Conservation (phyloP, 2,329 filamentous ascomycete genomes). For the Hypomyces perniciosus region DNA sequence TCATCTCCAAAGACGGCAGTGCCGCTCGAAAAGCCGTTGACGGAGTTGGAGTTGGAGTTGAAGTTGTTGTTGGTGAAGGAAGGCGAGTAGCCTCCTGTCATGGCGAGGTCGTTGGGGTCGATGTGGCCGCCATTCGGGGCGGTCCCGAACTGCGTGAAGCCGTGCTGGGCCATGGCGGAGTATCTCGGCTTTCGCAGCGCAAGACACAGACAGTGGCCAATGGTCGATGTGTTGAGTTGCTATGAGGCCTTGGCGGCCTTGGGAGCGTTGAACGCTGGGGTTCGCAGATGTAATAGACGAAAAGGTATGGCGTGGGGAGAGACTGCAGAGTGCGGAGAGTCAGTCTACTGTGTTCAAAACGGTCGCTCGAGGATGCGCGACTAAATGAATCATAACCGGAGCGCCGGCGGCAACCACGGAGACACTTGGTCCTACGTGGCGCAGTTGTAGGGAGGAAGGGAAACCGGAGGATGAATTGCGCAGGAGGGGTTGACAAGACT, state of each 20-base stretch:
- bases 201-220: neutral
- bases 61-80: slow-evolving; percentile 51
- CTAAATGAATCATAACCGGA: slow-evolving; percentile 4
- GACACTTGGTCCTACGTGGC: slow-evolving; percentile 9
- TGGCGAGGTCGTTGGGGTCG: slow-evolving; percentile 79
- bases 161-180: slow-evolving; percentile 47
- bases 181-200: neutral
- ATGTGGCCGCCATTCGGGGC: slow-evolving; percentile 55
- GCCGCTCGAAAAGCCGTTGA: slow-evolving; percentile 69
- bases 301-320: neutral
- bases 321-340: neutral
- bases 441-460: slow-evolving; percentile 7
- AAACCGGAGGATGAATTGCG: slow-evolving; percentile 1
- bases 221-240: neutral
- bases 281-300: slow-evolving; percentile 1
- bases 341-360: neutral
- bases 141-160: slow-evolving; percentile 51
- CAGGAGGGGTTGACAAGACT: slow-evolving; percentile 10
- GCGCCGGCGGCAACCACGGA: slow-evolving; percentile 9
- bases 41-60: slow-evolving; percentile 54
- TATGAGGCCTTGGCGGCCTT: neutral
- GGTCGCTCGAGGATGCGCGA: slow-evolving; percentile 8
- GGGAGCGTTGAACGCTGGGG: neutral
- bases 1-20: slow-evolving; percentile 81
- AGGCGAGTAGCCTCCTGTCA: slow-evolving; percentile 55